A percentile compares a stretch with the other conserved stretches of the same genome.
Evolutionary conservation across 257 asterid genomes (phyloP).

Genomic region (Jacaranda mimosifolia): DNA sequence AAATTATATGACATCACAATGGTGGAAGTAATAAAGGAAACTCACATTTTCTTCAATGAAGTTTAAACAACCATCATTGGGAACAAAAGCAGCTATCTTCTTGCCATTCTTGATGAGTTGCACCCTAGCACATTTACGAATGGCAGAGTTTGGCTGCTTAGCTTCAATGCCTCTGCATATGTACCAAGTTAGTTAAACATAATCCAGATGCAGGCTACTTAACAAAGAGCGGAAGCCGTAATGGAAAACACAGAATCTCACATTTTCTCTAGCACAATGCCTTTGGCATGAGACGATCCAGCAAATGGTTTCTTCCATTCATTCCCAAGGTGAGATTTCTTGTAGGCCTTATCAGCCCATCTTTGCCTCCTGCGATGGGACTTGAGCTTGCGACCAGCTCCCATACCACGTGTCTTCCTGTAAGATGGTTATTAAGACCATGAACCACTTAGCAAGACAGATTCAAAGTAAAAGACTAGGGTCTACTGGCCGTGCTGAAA

Average conservation of each 20-base stretch:
- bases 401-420: slow-evolving; percentile 79
- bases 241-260: slow-evolving; percentile 22
- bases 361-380: too few species aligned
- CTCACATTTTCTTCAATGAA: slow-evolving; percentile 61
- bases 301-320: slow-evolving; percentile 84
- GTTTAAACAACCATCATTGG: too few species aligned
- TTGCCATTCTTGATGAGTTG: too few species aligned
- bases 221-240: neutral
- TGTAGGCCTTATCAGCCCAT: too few species aligned
- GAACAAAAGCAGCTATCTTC: too few species aligned
- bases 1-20: neutral
- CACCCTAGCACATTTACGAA: too few species aligned
- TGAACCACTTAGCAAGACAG: neutral
- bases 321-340: slow-evolving; percentile 35
- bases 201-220: neutral
- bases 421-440: neutral
- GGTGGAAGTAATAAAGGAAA: neutral
- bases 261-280: slow-evolving; percentile 82
- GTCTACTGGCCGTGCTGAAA: neutral
- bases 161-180: slow-evolving; percentile 57
- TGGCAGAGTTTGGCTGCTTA: too few species aligned
- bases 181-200: neutral
- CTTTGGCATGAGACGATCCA: slow-evolving; percentile 78
- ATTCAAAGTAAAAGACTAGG: neutral
- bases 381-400: slow-evolving; percentile 61